These are phyloP conservation scores for Crucihimalaya himalaica DNA, from an alignment of 345 rosid species.

Conservation along the genomic window DNA sequence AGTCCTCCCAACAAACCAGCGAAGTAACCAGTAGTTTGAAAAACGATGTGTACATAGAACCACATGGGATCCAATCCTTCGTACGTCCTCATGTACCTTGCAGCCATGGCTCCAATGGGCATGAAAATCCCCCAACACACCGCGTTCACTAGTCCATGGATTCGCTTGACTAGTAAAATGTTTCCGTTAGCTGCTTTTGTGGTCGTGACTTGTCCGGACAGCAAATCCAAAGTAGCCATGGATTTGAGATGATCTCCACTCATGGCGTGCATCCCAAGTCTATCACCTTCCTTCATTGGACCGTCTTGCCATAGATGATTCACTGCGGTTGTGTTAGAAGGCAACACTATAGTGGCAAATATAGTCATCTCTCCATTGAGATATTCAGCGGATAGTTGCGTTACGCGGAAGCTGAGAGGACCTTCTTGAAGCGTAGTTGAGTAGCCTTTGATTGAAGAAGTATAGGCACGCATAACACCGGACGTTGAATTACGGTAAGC, in stretches of 20 bases:
- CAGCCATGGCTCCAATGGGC: background rate
- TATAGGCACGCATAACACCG: constrained; percentile 57
- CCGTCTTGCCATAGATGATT: constrained; percentile 88
- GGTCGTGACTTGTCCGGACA: constrained; percentile 49
- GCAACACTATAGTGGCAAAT: constrained; percentile 53
- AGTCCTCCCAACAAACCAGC: background rate
- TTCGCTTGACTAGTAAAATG: constrained; percentile 31
- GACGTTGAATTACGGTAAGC: constrained; percentile 53
- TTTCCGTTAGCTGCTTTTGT: constrained; percentile 29
- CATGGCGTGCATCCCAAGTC: constrained; percentile 47
- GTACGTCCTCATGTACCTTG: constrained; percentile 12
- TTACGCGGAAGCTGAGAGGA: constrained; percentile 54
- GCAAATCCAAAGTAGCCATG: constrained; percentile 57
- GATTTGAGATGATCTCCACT: constrained; percentile 61
- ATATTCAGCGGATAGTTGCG: constrained; percentile 48
- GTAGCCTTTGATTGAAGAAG: constrained; percentile 51
- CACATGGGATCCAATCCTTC: background rate
- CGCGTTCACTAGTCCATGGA: constrained; percentile 43
- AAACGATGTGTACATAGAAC: background rate
- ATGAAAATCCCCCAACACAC: background rate
- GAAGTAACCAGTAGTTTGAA: background rate
- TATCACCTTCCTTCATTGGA: constrained; percentile 42
- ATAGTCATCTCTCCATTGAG: constrained; percentile 55
- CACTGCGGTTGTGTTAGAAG: constrained; percentile 37
- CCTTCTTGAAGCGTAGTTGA: constrained; percentile 48